Conservation (phyloP, 2,329 filamentous ascomycete species). For the Trichoderma lentiforme region DNA sequence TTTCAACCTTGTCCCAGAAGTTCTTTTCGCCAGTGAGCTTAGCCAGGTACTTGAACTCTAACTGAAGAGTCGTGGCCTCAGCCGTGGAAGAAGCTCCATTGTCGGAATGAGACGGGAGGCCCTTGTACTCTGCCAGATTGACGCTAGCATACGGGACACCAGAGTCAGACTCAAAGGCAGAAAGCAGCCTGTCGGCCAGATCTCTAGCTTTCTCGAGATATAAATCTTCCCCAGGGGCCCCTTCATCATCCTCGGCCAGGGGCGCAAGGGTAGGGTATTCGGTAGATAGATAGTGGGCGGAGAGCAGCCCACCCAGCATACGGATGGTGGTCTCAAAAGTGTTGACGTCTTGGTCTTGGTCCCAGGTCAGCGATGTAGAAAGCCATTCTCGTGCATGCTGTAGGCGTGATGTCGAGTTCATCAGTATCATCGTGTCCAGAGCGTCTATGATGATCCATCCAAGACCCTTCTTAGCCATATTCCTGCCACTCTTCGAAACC, state of each 20-base stretch:
- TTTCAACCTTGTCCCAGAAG: constrained; percentile 91
- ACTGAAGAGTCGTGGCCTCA: constrained; percentile 85
- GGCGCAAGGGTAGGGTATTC: constrained; percentile 77
- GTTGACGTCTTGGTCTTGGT: constrained; percentile 92
- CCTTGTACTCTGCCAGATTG: constrained; percentile 73
- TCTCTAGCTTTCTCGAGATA: constrained; percentile 96
- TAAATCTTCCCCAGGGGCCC: constrained; percentile 76
- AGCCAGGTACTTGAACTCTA: constrained; percentile 95
- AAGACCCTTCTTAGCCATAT: constrained; percentile 86
- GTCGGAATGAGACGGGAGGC: constrained; percentile 78
- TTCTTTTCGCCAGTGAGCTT: constrained; percentile 89
- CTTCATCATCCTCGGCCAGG: constrained; percentile 66
- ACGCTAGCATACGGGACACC: constrained; percentile 90
- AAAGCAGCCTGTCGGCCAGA: constrained; percentile 79
- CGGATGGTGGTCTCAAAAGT: constrained; percentile 98
- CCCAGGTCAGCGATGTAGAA: constrained; percentile 72
- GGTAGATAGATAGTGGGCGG: constrained; percentile 91
- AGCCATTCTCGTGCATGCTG: constrained; percentile 88
- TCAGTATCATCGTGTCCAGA: constrained; percentile 93
- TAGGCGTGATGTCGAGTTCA: constrained; percentile 89
- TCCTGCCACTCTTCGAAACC: constrained; percentile 69
- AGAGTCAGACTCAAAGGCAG: constrained; percentile 82
- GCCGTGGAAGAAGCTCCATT: constrained; percentile 88
- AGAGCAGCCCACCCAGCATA: constrained; percentile 90
- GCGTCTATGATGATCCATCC: constrained; percentile 99